Evolutionary conservation across 2,329 filamentous ascomycete species (phyloP).

Genomic region (Trichoderma sp.): DNA sequence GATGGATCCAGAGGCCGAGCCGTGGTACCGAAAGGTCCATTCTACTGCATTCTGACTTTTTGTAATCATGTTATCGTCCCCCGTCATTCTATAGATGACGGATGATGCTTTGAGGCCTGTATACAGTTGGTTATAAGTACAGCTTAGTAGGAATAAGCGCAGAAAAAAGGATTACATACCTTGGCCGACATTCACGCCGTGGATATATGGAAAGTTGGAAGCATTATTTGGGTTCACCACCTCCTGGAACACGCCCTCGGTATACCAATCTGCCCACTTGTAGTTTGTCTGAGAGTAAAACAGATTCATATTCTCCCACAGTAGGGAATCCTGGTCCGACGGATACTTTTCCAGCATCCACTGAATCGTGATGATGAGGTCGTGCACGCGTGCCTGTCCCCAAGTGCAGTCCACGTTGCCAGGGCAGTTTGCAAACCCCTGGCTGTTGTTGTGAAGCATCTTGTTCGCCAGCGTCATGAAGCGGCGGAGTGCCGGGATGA

Average conservation of each 20-base stretch:
- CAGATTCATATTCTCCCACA: conserved; percentile 42
- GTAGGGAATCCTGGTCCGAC: conserved; percentile 24
- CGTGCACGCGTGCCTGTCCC: conserved; percentile 36
- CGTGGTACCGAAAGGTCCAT: conserved; percentile 38
- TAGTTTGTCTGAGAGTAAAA: conserved; percentile 32
- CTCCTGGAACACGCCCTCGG: conserved; percentile 24
- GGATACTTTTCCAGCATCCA: conserved; percentile 39
- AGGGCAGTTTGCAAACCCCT: conserved; percentile 45
- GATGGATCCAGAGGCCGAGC: conserved; percentile 40
- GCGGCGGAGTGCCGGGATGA: conserved; percentile 22
- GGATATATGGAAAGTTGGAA: conserved; percentile 33
- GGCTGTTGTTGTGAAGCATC: conserved; percentile 53
- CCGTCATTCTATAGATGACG: conserved; percentile 40
- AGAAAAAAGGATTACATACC: conserved; percentile 28
- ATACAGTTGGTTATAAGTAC: not conserved
- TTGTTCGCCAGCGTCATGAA: conserved; percentile 44
- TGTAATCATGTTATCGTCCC: conserved; percentile 35
- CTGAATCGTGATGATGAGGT: conserved; percentile 39
- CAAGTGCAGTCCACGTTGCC: conserved; percentile 38
- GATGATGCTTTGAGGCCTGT: conserved; percentile 40
- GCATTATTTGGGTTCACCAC: conserved; percentile 22
- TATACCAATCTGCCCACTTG: conserved; percentile 32
- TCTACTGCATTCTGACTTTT: conserved; percentile 38
- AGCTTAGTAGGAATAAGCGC: not conserved
- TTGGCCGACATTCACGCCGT: conserved; percentile 45